Evolutionary conservation across 2,329 filamentous ascomycete species (phyloP).

Genomic region (Amauroascus niger): DNA sequence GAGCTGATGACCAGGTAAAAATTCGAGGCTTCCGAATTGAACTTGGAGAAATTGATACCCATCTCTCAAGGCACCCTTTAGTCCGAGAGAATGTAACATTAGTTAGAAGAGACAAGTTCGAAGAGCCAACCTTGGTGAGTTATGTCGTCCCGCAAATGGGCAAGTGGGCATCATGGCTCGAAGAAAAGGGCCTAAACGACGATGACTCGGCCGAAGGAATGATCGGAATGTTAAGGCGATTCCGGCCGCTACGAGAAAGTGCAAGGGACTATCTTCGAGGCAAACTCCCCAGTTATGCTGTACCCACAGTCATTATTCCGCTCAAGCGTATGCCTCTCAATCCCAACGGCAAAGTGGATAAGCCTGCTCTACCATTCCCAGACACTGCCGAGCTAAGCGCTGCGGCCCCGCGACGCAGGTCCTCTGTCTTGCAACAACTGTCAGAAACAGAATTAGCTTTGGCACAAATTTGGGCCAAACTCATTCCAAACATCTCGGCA

Average conservation of each 20-base stretch:
- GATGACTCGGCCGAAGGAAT: constrained; percentile 42
- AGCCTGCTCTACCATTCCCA: constrained; percentile 68
- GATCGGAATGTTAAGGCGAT: constrained; percentile 49
- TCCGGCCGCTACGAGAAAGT: constrained; percentile 47
- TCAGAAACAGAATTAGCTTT: constrained; percentile 55
- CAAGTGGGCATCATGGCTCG: constrained; percentile 62
- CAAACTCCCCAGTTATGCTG: constrained; percentile 62
- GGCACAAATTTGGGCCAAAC: constrained; percentile 62
- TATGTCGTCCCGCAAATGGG: constrained; percentile 78
- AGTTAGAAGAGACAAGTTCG: constrained; percentile 70
- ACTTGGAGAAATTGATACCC: constrained; percentile 81
- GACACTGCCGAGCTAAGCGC: constrained; percentile 59
- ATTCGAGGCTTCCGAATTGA: constrained; percentile 94
- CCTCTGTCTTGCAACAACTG: constrained; percentile 40
- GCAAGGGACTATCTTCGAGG: constrained; percentile 41
- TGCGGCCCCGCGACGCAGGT: constrained; percentile 43
- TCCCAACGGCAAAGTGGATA: constrained; percentile 78
- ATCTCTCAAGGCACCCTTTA: constrained; percentile 63
- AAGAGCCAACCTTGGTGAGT: constrained; percentile 77
- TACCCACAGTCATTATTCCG: constrained; percentile 64
- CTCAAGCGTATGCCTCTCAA: constrained; percentile 67
- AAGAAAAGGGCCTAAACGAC: constrained; percentile 46
- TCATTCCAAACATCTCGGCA: constrained; percentile 57
- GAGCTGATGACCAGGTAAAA: constrained; percentile 85
- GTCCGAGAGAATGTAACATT: constrained; percentile 80